Base-by-base conservation (phyloP, 2,329 filamentous ascomycete genomes). In the Botryosphaeria agaves region DNA sequence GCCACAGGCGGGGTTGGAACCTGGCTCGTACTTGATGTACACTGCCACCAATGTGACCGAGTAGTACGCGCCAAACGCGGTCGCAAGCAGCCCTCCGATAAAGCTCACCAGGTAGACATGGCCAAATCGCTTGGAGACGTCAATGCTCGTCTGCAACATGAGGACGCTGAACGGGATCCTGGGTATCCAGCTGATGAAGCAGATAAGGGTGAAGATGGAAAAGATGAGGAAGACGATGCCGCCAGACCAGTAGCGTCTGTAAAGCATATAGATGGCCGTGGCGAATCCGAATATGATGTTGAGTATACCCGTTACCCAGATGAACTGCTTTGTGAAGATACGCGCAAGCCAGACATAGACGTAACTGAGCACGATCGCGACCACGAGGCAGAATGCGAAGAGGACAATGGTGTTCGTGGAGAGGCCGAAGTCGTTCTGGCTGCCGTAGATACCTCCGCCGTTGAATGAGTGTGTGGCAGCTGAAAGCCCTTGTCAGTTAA, bases 201-300 rank as follows among this genome's bases (percentile, higher is more conserved):
- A 83, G 46, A 92, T 65, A 33, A 82, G 68, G 35, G 77, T 69
- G 53, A 93, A 85, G 28, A 78, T 55, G n/a, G 70, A 64, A 46
- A 94, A 91, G 33, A 93, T 48, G 9, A 92, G 59, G 51, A 89
- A 93, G 0, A 92, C 76, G 24, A 94, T 87, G 20, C 81, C 87
- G 7, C 80, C 84, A 5, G 76, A 78, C 56, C 74, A 93, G 49
- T 87, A 81, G 34, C 68, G 68, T 26, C 71, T 64, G 35, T 66
- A 73, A 26, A 93, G 69, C 62, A 92, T 92, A 55, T 84, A 91
- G 31, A 87, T 73, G 7, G 81, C 83, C 0, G 83, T 92, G 1
- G 69, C 85, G n/a, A 94, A 60, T 1, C 81, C 82, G 42, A 83
- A 76, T 32, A 77, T 58, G 43, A 93, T 78, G 52, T 94, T 91